A percentile compares a stretch with the other conserved stretches of the same genome.
These are phyloP conservation scores for Escallonia rubra DNA, from an alignment of 129 eudicot species.

Conservation along the genomic window DNA sequence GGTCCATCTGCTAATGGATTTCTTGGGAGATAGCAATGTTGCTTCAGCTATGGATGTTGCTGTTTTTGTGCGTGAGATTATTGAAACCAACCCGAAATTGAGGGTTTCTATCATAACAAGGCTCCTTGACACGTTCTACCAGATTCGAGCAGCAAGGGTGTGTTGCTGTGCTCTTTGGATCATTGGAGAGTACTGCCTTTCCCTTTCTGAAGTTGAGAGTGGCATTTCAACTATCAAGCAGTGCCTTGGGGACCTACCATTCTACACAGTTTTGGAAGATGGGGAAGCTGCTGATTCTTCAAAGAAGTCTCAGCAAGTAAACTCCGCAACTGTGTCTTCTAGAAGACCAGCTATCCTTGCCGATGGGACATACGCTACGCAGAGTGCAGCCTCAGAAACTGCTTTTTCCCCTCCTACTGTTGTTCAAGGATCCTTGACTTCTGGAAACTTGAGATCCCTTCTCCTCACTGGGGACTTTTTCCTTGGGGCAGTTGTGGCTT, in stretches of 20 bases:
- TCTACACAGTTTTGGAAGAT: conserved; percentile 58
- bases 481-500: conserved; percentile 88
- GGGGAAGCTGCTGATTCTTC: conserved; percentile 65
- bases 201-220: conserved; percentile 88
- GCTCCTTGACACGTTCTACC: conserved; percentile 80
- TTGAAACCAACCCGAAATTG: conserved; percentile 85
- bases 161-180: conserved; percentile 98
- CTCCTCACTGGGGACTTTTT: conserved; percentile 86
- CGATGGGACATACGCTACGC: conserved; percentile 95
- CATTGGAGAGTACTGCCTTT: conserved; percentile 86
- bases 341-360: conserved; percentile 85
- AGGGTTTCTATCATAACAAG: conserved; percentile 88
- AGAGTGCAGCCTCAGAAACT: conserved; percentile 87
- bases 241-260: conserved; percentile 92
- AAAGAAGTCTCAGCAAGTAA: conserved; percentile 58
- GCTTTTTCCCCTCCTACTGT: conserved; percentile 65
- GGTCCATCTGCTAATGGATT: conserved; percentile 90
- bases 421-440: conserved; percentile 61
- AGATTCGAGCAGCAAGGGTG: conserved; percentile 87
- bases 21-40: conserved; percentile 87
- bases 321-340: conserved; percentile 69
- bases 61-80: conserved; percentile 82
- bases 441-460: conserved; percentile 81
- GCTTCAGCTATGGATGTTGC: conserved; percentile 93
- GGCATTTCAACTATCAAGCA: conserved; percentile 83